These are phyloP conservation scores for Arthrinium phaeospermum DNA, from an alignment of 2,329 filamentous ascomycete species.

Conservation along the genomic window DNA sequence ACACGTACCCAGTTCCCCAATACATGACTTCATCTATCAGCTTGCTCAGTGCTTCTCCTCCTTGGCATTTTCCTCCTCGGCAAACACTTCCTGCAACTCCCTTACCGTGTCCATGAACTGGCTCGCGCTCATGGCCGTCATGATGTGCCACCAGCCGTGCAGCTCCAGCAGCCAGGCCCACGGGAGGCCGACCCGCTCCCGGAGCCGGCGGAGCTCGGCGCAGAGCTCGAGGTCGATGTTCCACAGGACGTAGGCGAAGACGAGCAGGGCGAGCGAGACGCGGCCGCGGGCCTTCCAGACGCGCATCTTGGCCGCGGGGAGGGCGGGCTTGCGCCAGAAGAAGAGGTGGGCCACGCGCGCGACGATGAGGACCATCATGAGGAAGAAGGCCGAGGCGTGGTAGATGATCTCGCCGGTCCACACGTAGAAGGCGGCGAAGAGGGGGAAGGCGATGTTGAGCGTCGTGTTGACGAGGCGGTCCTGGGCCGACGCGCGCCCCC, in stretches of 20 bases:
- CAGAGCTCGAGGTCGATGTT: constrained; percentile 62
- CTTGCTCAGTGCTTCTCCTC: neutral
- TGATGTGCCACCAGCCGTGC: constrained; percentile 69
- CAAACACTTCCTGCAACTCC: constrained; percentile 31
- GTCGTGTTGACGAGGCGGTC: constrained; percentile 40
- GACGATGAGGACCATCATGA: constrained; percentile 40
- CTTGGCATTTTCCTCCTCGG: constrained; percentile 15
- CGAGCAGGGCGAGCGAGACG: constrained; percentile 40
- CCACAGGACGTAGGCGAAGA: constrained; percentile 58
- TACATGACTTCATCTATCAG: neutral
- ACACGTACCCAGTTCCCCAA: neutral
- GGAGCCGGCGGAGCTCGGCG: constrained; percentile 49
- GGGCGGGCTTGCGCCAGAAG: constrained; percentile 35
- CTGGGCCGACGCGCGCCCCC: constrained; percentile 43
- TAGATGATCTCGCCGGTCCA: constrained; percentile 49
- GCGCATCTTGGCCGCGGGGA: constrained; percentile 36
- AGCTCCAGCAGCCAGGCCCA: constrained; percentile 62
- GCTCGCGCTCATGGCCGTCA: constrained; percentile 61
- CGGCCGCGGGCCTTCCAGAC: constrained; percentile 32
- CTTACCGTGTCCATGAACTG: constrained; percentile 44
- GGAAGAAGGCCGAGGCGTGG: constrained; percentile 47
- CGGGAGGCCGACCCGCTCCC: constrained; percentile 55
- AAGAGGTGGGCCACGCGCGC: constrained; percentile 44
- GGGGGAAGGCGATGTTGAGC: constrained; percentile 47
- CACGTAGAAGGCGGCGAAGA: constrained; percentile 50